A percentile compares a stretch with the other conserved stretches of the same genome.
phyloP scores from a whole-genome alignment of 2,329 filamentous ascomycete genomes.

The Paecilomyces fulvus region DNA sequence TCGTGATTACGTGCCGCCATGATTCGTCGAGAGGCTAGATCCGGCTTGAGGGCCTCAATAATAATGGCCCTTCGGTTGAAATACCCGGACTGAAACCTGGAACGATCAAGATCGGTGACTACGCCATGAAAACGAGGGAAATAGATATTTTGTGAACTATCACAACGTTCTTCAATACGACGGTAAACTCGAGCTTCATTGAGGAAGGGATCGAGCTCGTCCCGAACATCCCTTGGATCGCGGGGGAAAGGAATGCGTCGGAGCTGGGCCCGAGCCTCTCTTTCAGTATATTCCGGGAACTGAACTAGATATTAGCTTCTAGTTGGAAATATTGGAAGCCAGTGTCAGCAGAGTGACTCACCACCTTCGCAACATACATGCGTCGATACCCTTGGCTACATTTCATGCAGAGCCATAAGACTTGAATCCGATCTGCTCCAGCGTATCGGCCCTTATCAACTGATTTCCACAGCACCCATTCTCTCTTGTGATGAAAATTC shows the following conservation, averaged over 20 bases:
- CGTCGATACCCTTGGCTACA: neutral
- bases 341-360: neutral
- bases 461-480: neutral
- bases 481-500: neutral
- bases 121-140: neutral
- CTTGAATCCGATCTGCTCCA: neutral
- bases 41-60: neutral
- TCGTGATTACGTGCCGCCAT: neutral
- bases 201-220: neutral
- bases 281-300: neutral
- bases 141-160: neutral
- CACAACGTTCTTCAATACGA: neutral
- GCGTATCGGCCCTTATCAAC: neutral
- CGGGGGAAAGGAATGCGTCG: neutral
- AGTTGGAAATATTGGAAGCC: neutral
- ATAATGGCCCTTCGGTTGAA: neutral
- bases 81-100: neutral
- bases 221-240: neutral
- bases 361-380: neutral
- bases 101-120: neutral
- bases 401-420: neutral
- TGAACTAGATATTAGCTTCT: neutral
- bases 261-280: neutral
- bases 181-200: neutral
- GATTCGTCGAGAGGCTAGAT: neutral